A percentile compares a stretch with the other conserved stretches of the same genome.
phyloP scores from a whole-genome alignment of 2,329 filamentous ascomycete species.

The Pseudopyrenochaeta lycopersici region DNA sequence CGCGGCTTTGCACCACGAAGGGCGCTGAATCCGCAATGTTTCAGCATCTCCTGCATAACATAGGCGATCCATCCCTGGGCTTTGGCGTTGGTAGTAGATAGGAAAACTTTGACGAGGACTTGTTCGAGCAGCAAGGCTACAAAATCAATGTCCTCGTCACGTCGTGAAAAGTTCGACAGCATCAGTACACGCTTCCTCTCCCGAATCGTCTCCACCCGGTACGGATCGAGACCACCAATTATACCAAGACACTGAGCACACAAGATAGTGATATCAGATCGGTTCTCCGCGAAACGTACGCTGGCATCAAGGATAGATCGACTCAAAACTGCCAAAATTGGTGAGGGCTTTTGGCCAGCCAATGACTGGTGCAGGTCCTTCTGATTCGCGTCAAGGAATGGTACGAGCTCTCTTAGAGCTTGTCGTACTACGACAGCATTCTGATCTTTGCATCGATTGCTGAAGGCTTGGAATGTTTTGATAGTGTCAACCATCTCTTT shows the following conservation, averaged over 20 bases:
- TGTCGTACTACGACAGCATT: slow-evolving; percentile 86
- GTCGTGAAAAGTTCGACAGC: slow-evolving; percentile 82
- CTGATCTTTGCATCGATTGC: slow-evolving; percentile 79
- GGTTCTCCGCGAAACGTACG: slow-evolving; percentile 76
- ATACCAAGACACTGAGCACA: slow-evolving; percentile 86
- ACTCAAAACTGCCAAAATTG: slow-evolving; percentile 74
- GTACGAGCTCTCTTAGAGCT: slow-evolving; percentile 78
- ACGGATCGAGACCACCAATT: slow-evolving; percentile 91
- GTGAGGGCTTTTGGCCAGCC: slow-evolving; percentile 83
- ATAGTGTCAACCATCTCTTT: slow-evolving; percentile 72
- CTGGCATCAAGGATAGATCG: slow-evolving; percentile 86
- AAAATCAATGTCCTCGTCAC: slow-evolving; percentile 84
- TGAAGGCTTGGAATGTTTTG: slow-evolving; percentile 75
- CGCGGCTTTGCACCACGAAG: slow-evolving; percentile 62
- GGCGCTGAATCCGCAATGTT: slow-evolving; percentile 75
- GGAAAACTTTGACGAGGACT: slow-evolving; percentile 88
- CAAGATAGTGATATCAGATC: slow-evolving; percentile 73
- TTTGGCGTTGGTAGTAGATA: slow-evolving; percentile 86
- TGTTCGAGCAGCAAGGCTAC: slow-evolving; percentile 85
- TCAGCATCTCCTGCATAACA: slow-evolving; percentile 90
- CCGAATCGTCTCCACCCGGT: slow-evolving; percentile 81
- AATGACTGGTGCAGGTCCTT: slow-evolving; percentile 80
- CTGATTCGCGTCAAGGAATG: slow-evolving; percentile 77
- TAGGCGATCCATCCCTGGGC: slow-evolving; percentile 92
- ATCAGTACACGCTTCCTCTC: slow-evolving; percentile 86